Base-by-base conservation (phyloP, 352 stramenopile species). In the Phytophthora megakarya region DNA sequence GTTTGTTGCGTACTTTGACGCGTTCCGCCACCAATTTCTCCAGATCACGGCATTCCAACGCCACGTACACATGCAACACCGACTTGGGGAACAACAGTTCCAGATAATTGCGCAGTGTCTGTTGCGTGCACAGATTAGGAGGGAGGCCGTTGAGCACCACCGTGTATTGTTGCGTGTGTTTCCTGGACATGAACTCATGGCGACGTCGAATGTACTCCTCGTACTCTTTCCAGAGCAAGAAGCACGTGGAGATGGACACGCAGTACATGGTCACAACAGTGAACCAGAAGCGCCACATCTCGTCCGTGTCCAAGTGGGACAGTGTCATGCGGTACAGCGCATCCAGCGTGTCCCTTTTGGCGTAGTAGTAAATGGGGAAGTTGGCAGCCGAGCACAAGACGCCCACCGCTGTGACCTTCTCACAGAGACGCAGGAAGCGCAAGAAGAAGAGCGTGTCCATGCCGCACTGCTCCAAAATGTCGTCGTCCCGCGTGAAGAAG, bases 371-470 rank as follows among this genome's bases (percentile, higher is more conserved):
- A n/a, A 93, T 76, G 22, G 86, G 86, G 63, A 95, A 95, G 32
- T 86, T 78, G 35, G 66, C 80, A 5, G 48, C 71, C n/a, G 84
- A 92, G 40, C 90, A 65, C 22, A 86, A 1, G 3, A 95, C 67
- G 9, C 70, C 76, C 30, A 89, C 71, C 7, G 57, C 64, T 32
- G 86, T 81, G 4, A 95, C 63, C 54, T 95, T 95, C 45, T 91
- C 77, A 46, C 80, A 86, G 3, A 95, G 44, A 6, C 79, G 61
- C 54, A 93, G 11, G 38, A 95, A 92, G 22, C 86, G 86, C 32
- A 95, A 58, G 28, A 91, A 90, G 61, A 92, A 90, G 25, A 95
- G 73, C 56, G 86, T 91, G 63, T 93, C 84, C 60, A 95, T 80
- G 8, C 86, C 86, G 52, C 86, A 93, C 15, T 75, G 64, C 53